Evolutionary conservation across 208 protist species (phyloP), one percentile per base, ranked within the genome.

Genomic region (Endotrypanum monterogeii): DNA sequence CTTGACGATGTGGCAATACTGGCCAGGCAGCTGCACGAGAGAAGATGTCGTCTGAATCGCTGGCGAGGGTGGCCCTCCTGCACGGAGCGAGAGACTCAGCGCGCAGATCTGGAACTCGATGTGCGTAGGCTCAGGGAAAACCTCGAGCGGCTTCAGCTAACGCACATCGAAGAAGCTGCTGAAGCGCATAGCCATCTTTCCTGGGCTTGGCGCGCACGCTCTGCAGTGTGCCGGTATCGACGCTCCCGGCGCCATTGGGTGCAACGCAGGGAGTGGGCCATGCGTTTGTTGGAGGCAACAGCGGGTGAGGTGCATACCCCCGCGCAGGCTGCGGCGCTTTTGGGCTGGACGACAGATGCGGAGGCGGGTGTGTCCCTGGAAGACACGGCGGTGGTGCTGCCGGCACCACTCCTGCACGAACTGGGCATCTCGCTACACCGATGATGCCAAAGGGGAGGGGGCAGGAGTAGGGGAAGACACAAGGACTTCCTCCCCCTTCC

Each of bases 261-360:
- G 65, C 85, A 94, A 65, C 78, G 92, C 18, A 90, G 89, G 73
- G 87, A 88, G 35, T 92, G 87, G 76, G 79, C 85, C 32, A 67
- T 84, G 66, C 79, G 87, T 55, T 76, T 96, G 55, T 68, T 94
- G 55, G 89, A 96, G 74, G 83, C 76, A 9, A 75, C 88, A 6
- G 65, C 91, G 8, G 88, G 86, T 5, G 92, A 93, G 25, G 76
- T 55, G 30, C 86, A 86, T 62, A 80, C 74, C 14, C 39, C 72
- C n/a, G 67, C 79, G 23, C 82, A 90, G 30, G 73, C 91, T 35
- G 67, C 79, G 5, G 82, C 84, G 28, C 56, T 88, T 61, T 85
- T 96, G 66, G 89, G 88, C 6, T 80, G 91, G 58, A 80, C 80
- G 41, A 90, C 87, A 7, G 92, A 96, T 67, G 74, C 84, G 12